Evolutionary conservation across 2,329 filamentous ascomycete genomes (phyloP).

Genomic region (Amauroascus verrucosus): DNA sequence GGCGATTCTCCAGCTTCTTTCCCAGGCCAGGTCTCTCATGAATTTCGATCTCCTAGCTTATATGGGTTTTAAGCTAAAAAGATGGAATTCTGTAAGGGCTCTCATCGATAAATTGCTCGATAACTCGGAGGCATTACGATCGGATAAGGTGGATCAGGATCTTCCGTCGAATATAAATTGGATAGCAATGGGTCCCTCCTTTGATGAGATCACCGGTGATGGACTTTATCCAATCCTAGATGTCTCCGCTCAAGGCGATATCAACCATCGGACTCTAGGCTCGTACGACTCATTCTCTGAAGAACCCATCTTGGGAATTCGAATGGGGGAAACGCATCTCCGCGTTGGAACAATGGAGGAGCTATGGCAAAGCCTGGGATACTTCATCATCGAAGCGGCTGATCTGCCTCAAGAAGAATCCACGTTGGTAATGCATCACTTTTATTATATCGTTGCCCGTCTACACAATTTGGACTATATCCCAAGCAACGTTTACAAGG

Average conservation of each 20-base stretch:
- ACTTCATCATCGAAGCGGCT: slow-evolving; percentile 35
- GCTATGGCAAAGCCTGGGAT: slow-evolving; percentile 32
- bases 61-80: slow-evolving; percentile 31
- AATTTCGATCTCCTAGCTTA: slow-evolving; percentile 31
- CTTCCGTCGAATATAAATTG: slow-evolving; percentile 26
- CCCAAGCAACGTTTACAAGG: slow-evolving; percentile 37
- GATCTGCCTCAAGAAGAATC: slow-evolving; percentile 27
- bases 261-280: neutral
- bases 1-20: slow-evolving; percentile 26
- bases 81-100: slow-evolving; percentile 34
- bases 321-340: slow-evolving; percentile 12
- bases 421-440: slow-evolving; percentile 35
- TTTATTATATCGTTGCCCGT: slow-evolving; percentile 36
- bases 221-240: neutral
- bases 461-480: slow-evolving; percentile 38
- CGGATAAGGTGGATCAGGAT: slow-evolving; percentile 13
- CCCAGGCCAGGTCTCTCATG: slow-evolving; percentile 21
- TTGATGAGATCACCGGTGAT: slow-evolving; percentile 25
- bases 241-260: neutral
- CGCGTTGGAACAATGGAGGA: slow-evolving; percentile 26
- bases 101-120: slow-evolving; percentile 33
- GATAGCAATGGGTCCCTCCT: slow-evolving; percentile 19
- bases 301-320: slow-evolving; percentile 12
- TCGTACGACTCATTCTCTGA: slow-evolving; percentile 15
- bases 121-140: slow-evolving; percentile 23